These are phyloP conservation scores for Trichosporon sp. DNA, from an alignment of 1,284 basidiomycete species.

Conservation along the genomic window DNA sequence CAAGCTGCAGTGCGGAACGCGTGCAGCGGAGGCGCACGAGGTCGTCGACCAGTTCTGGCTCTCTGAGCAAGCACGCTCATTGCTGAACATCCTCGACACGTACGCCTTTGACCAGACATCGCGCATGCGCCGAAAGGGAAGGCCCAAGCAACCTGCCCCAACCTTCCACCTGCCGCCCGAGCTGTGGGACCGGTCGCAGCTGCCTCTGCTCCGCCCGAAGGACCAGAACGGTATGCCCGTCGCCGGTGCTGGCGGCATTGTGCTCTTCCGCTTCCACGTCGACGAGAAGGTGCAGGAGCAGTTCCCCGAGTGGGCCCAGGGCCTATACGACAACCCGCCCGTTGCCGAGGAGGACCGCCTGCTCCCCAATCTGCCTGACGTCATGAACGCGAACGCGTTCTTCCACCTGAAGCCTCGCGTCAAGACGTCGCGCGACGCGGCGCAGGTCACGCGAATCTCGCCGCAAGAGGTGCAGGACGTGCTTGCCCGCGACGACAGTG, in stretches of 20 bases:
- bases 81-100: conserved; percentile 47
- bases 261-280: conserved; percentile 54
- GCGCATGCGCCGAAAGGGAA: conserved; percentile 45
- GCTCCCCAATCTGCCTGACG: conserved; percentile 40
- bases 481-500: conserved; percentile 29
- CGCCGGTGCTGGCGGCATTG: conserved; percentile 40
- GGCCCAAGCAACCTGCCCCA: conserved; percentile 52
- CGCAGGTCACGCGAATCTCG: conserved; percentile 29
- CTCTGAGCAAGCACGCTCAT: conserved; percentile 38
- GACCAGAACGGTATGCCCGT: conserved; percentile 46
- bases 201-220: conserved; percentile 47
- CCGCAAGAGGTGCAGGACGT: conserved; percentile 41
- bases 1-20: conserved; percentile 38
- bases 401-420: conserved; percentile 37
- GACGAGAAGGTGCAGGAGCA: conserved; percentile 45
- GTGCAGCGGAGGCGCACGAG: conserved; percentile 47
- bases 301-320: conserved; percentile 51
- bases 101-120: conserved; percentile 42
- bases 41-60: conserved; percentile 53
- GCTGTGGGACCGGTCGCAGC: conserved; percentile 45
- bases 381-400: conserved; percentile 42
- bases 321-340: conserved; percentile 53
- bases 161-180: conserved; percentile 50
- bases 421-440: conserved; percentile 32
- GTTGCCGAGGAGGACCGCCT: conserved; percentile 44